Percentiles rank a stretch among this genome's conserved stretches.
Evolutionary conservation across 2,329 filamentous ascomycete species (phyloP).

Genomic region (Calonectria hongkongensis): DNA sequence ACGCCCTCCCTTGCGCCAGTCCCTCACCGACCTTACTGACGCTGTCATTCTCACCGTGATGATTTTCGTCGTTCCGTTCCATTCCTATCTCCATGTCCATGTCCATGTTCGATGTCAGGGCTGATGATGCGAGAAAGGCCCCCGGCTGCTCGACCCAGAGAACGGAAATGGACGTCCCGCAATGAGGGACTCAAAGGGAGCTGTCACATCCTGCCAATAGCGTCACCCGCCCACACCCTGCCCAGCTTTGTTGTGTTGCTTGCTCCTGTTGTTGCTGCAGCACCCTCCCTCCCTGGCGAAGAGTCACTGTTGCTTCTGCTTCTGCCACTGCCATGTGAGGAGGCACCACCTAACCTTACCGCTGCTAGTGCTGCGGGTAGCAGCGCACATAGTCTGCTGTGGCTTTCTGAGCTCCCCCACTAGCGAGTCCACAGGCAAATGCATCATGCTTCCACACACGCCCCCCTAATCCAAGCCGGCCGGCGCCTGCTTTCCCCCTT

Average conservation of each 20-base stretch:
- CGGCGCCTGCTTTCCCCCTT: constrained; percentile 15
- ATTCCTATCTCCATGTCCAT: constrained; percentile 22
- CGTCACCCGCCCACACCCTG: not conserved
- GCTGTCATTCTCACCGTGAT: constrained; percentile 8
- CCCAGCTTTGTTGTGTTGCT: constrained; percentile 1
- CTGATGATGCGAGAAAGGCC: constrained; percentile 20
- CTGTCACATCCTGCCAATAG: constrained; percentile 13
- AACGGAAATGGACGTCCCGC: constrained; percentile 9
- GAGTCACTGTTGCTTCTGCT: constrained; percentile 7
- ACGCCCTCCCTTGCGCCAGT: constrained; percentile 14
- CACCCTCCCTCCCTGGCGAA: not conserved
- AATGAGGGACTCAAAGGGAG: not conserved
- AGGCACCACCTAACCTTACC: constrained; percentile 6
- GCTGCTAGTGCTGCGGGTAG: constrained; percentile 30
- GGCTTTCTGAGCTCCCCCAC: constrained; percentile 36
- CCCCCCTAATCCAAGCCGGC: constrained; percentile 14
- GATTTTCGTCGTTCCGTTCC: constrained; percentile 11
- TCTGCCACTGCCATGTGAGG: constrained; percentile 7
- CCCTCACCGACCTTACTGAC: constrained; percentile 3
- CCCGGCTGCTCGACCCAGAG: not conserved
- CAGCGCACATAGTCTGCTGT: constrained; percentile 25
- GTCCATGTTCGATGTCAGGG: too few species aligned
- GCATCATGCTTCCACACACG: constrained; percentile 13
- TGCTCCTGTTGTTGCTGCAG: not conserved
- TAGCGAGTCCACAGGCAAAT: constrained; percentile 26